phyloP scores from a whole-genome alignment of 2,329 filamentous ascomycete species.

The Shiraia sp. region DNA sequence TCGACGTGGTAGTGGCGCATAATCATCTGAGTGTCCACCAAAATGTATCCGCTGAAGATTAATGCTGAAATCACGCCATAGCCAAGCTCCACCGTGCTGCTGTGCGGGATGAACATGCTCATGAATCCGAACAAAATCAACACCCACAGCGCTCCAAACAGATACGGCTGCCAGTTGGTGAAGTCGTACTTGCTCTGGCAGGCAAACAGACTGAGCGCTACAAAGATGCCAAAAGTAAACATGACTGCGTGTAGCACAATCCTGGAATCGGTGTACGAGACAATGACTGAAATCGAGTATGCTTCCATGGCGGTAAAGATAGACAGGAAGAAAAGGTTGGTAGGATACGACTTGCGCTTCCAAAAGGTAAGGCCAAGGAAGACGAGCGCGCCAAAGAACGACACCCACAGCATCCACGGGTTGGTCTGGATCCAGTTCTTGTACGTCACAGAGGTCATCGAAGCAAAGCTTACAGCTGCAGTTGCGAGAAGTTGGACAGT shows the following conservation, averaged over 20 bases:
- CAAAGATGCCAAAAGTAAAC: slow-evolving; percentile 73
- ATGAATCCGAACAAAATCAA: slow-evolving; percentile 93
- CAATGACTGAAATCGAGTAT: slow-evolving; percentile 89
- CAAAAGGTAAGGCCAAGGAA: slow-evolving; percentile 46
- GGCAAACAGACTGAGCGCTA: slow-evolving; percentile 75
- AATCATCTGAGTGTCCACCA: slow-evolving; percentile 94
- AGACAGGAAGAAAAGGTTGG: slow-evolving; percentile 88
- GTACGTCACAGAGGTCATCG: slow-evolving; percentile 82
- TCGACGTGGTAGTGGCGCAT: slow-evolving; percentile 97
- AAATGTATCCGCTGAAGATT: slow-evolving; percentile 91
- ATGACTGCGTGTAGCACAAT: slow-evolving; percentile 90
- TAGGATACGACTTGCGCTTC: slow-evolving; percentile 72
- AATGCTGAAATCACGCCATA: slow-evolving; percentile 83
- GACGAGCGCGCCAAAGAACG: slow-evolving; percentile 57
- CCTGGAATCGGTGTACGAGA: slow-evolving; percentile 81
- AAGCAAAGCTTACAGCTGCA: slow-evolving; percentile 76
- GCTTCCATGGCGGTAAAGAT: slow-evolving; percentile 92
- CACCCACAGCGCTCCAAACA: slow-evolving; percentile 88
- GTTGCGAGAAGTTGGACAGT: slow-evolving; percentile 92
- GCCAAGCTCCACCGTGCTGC: slow-evolving; percentile 78
- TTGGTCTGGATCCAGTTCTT: slow-evolving; percentile 85
- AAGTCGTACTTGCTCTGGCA: slow-evolving; percentile 99
- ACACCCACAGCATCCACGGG: slow-evolving; percentile 81
- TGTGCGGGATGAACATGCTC: slow-evolving; percentile 83
- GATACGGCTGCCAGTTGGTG: slow-evolving; percentile 93